Evolutionary conservation across 2,329 filamentous ascomycete genomes (phyloP).

Genomic region (Sporothrix euskadiensis): DNA sequence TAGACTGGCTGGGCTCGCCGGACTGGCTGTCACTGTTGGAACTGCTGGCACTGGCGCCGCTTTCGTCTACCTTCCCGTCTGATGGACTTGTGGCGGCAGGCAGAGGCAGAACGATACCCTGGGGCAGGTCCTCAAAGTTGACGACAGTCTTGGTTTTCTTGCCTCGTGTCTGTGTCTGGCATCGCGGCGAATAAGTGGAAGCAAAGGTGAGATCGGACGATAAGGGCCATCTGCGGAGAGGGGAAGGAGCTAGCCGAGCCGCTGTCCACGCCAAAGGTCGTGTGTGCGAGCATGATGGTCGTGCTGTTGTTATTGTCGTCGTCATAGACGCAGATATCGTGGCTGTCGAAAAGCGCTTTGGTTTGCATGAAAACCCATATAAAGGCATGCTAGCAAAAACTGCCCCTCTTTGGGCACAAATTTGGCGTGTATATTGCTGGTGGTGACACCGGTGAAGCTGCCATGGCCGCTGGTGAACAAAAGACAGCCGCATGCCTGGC

Average conservation of each 20-base stretch:
- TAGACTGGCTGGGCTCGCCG: neutral
- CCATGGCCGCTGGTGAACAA: slow-evolving; percentile 18
- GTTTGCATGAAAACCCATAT: neutral
- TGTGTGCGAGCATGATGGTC: neutral
- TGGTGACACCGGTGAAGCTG: neutral
- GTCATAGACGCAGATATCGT: neutral
- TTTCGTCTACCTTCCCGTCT: neutral
- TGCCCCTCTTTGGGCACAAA: neutral
- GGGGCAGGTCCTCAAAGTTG: slow-evolving; percentile 58
- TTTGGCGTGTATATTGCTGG: neutral
- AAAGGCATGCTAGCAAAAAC: neutral
- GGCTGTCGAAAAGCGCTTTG: neutral
- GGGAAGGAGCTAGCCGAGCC: neutral
- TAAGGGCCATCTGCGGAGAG: neutral
- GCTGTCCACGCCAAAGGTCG: neutral
- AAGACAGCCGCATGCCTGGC: slow-evolving; percentile 16
- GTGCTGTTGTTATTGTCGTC: neutral
- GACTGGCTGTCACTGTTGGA: neutral
- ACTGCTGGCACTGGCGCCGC: neutral
- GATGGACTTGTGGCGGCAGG: neutral
- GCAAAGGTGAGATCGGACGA: neutral
- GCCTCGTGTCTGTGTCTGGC: slow-evolving; percentile 45
- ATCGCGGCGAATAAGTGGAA: neutral
- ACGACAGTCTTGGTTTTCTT: slow-evolving; percentile 58
- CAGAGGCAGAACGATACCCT: slow-evolving; percentile 52